These are phyloP conservation scores for Ceratobasidium papillatum DNA, from an alignment of 1,284 basidiomycete genomes.

Conservation along the genomic window DNA sequence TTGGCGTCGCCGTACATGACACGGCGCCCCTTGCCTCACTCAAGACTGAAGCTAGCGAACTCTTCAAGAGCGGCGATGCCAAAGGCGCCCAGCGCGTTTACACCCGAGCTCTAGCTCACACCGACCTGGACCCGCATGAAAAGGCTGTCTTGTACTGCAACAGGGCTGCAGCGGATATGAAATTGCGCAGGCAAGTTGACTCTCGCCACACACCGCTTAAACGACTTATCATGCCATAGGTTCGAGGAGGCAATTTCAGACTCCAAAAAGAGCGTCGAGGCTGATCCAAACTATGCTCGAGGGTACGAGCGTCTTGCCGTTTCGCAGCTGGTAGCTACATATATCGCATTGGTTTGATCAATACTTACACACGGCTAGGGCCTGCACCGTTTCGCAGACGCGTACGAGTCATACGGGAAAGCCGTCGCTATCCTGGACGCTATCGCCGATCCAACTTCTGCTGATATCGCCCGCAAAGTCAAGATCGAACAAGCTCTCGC, in stretches of 20 bases:
- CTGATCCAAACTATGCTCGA: conserved; percentile 30
- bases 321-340: conserved; percentile 23
- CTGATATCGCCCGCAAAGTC: conserved; percentile 35
- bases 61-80: conserved; percentile 31
- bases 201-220: background rate
- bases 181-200: conserved; percentile 7
- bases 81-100: conserved; percentile 32
- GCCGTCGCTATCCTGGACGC: conserved; percentile 37
- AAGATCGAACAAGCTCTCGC: conserved; percentile 38
- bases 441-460: conserved; percentile 22
- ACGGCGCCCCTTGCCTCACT: conserved; percentile 28
- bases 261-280: conserved; percentile 34
- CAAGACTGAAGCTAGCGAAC: conserved; percentile 32
- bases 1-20: conserved; percentile 30
- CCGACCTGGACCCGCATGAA: conserved; percentile 25
- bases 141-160: conserved; percentile 30
- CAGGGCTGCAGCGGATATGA: conserved; percentile 29
- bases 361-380: conserved; percentile 12
- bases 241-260: conserved; percentile 37
- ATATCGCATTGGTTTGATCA: background rate
- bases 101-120: conserved; percentile 21
- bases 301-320: conserved; percentile 31
- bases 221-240: background rate
- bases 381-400: conserved; percentile 32
- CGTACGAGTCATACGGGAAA: conserved; percentile 41